These are phyloP conservation scores for Dorcoceras hygrometricum DNA, from an alignment of 257 asterid species.

Conservation along the genomic window DNA sequence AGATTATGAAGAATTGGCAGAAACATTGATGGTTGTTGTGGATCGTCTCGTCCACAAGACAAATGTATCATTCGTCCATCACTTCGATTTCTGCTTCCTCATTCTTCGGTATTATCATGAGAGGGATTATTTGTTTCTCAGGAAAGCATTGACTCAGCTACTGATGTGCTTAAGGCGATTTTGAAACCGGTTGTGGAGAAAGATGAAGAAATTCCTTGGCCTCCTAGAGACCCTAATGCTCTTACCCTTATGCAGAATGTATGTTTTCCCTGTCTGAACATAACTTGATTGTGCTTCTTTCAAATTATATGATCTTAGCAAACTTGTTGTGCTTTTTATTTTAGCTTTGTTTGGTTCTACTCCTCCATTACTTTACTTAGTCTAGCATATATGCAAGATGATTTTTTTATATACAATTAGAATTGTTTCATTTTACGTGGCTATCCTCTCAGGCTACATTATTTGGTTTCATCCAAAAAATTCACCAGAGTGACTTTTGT, in stretches of 20 bases:
- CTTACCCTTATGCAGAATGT: constrained; percentile 78
- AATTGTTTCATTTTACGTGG: background rate
- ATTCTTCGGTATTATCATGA: background rate
- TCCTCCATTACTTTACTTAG: constrained; percentile 2
- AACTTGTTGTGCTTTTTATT: background rate
- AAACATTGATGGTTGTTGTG: constrained; percentile 64
- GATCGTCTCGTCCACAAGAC: constrained; percentile 86
- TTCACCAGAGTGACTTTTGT: constrained; percentile 5
- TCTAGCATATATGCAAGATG: background rate
- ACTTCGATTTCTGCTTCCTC: constrained; percentile 17
- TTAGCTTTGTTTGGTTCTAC: constrained; percentile 7
- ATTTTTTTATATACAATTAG: background rate
- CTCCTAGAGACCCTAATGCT: constrained; percentile 78
- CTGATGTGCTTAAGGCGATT: constrained; percentile 85
- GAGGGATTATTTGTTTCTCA: constrained; percentile 34
- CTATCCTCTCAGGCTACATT: constrained; percentile 17
- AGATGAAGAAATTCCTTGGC: constrained; percentile 80
- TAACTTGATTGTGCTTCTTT: background rate
- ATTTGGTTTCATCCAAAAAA: constrained; percentile 2
- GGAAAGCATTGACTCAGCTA: constrained; percentile 88
- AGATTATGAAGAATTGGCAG: constrained; percentile 91
- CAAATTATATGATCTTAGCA: constrained; percentile 14
- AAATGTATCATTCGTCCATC: constrained; percentile 43
- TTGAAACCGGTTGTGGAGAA: constrained; percentile 65
- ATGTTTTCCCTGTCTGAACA: constrained; percentile 26